Evolutionary conservation across 2,329 filamentous ascomycete genomes (phyloP).

Genomic region (Endocalyx cinctus): DNA sequence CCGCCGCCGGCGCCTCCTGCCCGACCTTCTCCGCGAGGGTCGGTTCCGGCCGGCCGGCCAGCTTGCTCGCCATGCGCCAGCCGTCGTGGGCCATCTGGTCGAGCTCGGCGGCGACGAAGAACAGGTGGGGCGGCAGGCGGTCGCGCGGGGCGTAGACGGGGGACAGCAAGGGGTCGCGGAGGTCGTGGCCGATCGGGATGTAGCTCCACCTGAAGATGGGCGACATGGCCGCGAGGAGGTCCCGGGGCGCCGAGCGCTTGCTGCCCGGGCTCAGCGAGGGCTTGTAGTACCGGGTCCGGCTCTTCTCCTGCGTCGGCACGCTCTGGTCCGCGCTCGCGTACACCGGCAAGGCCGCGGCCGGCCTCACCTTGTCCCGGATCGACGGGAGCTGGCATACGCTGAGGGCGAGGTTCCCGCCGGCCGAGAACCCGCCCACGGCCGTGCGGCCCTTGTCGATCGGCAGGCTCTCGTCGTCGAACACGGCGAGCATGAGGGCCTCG

Average conservation of each 20-base stretch:
- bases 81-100: conserved; percentile 41
- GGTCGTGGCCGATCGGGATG: conserved; percentile 27
- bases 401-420: conserved; percentile 38
- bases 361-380: conserved; percentile 28
- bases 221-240: conserved; percentile 23
- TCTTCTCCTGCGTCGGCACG: conserved; percentile 24
- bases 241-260: conserved; percentile 18
- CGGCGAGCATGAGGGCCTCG: conserved; percentile 32
- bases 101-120: conserved; percentile 38
- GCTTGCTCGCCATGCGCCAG: conserved; percentile 31
- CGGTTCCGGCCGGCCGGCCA: conserved; percentile 28
- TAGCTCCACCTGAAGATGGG: conserved; percentile 39
- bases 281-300: conserved; percentile 31
- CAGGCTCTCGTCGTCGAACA: conserved; percentile 34
- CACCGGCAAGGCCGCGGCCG: conserved; percentile 25
- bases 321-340: conserved; percentile 40
- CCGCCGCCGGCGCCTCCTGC: conserved; percentile 12
- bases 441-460: conserved; percentile 36
- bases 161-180: conserved; percentile 36
- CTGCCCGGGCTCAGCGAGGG: conserved; percentile 20
- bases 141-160: conserved; percentile 28
- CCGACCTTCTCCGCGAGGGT: conserved; percentile 23
- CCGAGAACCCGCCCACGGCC: conserved; percentile 39
- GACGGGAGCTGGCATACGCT: conserved; percentile 32
- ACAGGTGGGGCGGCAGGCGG: conserved; percentile 36